Percentiles rank a stretch among this genome's conserved stretches.
Evolutionary conservation across 129 eudicot genomes (phyloP).

Genomic region (Flaveria brownii): DNA sequence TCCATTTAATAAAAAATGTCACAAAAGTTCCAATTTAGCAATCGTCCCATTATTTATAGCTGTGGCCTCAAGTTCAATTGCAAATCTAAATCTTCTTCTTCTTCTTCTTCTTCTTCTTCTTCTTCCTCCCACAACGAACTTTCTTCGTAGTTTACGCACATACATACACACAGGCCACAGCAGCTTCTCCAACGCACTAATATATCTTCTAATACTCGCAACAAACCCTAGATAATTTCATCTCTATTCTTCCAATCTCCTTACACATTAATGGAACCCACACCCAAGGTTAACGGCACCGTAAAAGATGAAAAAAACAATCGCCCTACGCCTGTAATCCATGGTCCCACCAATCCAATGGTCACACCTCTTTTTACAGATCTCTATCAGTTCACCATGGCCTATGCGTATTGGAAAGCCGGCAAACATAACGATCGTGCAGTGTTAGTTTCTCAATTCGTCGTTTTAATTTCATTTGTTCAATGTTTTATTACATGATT

Average conservation of each 20-base stretch:
- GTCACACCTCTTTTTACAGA: constrained; percentile 91
- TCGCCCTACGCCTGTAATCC: constrained; percentile 14
- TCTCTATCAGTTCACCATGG: constrained; percentile 98
- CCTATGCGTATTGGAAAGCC: constrained; percentile 99
- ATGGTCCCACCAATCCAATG: constrained; percentile 94
- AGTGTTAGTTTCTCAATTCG: constrained; percentile 54
- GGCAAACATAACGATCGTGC: constrained; percentile 93
- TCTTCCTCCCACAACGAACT: neutral
- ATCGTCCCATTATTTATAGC: neutral
- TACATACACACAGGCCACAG: neutral
- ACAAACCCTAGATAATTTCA: constrained; percentile 36
- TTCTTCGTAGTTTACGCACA: constrained; percentile 14
- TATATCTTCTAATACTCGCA: neutral
- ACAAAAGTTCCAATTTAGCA: too few species aligned
- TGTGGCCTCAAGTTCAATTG: neutral
- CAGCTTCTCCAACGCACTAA: neutral
- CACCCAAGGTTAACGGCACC: constrained; percentile 42
- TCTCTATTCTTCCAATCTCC: neutral
- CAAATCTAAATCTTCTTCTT: constrained; percentile 15
- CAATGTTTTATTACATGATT: constrained; percentile 1
- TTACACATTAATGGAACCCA: constrained; percentile 27
- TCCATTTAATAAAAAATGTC: too few species aligned
- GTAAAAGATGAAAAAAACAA: constrained; percentile 22
- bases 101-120: constrained; percentile 25
- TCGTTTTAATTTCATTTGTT: neutral